Evolutionary conservation across 1,139 yeast genomes (phyloP).

Genomic region (Torulaspora globosa): DNA sequence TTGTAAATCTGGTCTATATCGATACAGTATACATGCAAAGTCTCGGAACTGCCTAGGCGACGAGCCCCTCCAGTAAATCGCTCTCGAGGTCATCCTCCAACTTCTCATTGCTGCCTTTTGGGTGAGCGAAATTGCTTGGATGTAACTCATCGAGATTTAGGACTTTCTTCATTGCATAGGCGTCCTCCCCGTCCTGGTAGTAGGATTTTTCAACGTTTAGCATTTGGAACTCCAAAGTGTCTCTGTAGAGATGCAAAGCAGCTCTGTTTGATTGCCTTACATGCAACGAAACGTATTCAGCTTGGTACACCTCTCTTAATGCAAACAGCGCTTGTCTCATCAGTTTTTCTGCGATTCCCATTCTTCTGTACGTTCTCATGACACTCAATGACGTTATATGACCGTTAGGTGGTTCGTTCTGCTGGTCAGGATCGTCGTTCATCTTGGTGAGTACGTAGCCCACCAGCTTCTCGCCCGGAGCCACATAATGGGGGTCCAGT

Average conservation of each 20-base stretch:
- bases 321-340: slow-evolving; percentile 84
- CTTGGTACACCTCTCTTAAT: slow-evolving; percentile 75
- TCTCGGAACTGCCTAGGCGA: slow-evolving; percentile 6
- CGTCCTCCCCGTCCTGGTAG: slow-evolving; percentile 97
- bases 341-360: slow-evolving; percentile 91
- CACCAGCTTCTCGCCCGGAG: slow-evolving; percentile 70
- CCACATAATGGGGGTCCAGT: slow-evolving; percentile 54
- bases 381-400: slow-evolving; percentile 93
- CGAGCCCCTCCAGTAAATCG: slow-evolving; percentile 41
- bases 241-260: slow-evolving; percentile 86
- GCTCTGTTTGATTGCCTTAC: slow-evolving; percentile 93
- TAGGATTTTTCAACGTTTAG: slow-evolving; percentile 77
- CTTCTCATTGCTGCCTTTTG: slow-evolving; percentile 33
- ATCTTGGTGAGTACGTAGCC: slow-evolving; percentile 94
- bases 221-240: slow-evolving; percentile 78
- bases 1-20: slow-evolving; percentile 14
- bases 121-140: slow-evolving; percentile 51
- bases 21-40: slow-evolving; percentile 3
- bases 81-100: slow-evolving; percentile 50
- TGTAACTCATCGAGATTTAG: slow-evolving; percentile 55
- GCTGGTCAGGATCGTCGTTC: slow-evolving; percentile 81
- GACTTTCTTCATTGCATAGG: slow-evolving; percentile 86
- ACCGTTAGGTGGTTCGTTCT: slow-evolving; percentile 74
- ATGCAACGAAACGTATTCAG: slow-evolving; percentile 82
- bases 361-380: slow-evolving; percentile 89